Base-by-base conservation (phyloP, 345 rosid genomes). In the Hypericum perforatum region DNA sequence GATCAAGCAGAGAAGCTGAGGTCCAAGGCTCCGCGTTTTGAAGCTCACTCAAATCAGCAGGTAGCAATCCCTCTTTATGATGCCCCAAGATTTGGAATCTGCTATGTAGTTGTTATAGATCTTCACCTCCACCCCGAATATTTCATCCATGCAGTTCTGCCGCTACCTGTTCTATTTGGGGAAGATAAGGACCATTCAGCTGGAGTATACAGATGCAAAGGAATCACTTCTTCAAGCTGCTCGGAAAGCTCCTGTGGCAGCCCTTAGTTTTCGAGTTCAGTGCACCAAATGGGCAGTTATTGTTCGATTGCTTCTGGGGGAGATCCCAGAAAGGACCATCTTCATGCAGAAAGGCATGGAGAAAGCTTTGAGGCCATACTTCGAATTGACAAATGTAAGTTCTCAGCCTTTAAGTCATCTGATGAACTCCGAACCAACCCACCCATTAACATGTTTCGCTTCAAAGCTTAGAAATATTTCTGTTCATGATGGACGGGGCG, bases 1-100 rank as follows among this genome's bases (percentile, higher is more conserved):
- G 95, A 89, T 56, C 97, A 85, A n/a, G 95, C 94, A 22, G 95
- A 89, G 79, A 89, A 86, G 76, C 62, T 89, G 60, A 72, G 97
- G 61, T 89, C 94, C 0, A 86, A 89, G 63, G 95, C 90, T 49
- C 90, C 94, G 13, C 73, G 85, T 39, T 89, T 89, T 75, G 97
- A 89, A 68, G 97, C 94, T 2, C 97, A 86, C 65, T 86, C 94
- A 3, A 89, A 84, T 66, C 94, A 89, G 63, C 97, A 89, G 90
- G 97, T 71, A 69, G 6, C 32, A 22, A 22, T 22, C 32, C 32
- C 32, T 22, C 32, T 4, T 22, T 22, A 22, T 22, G 32, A 22
- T 22, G 32, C 32, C 32, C 32, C 32, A 22, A 22, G 1, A 22
- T 22, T 22, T 22, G 32, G 32, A 22, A 4, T 22, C 32, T 22